Percentiles rank a stretch among this genome's conserved stretches.
Evolutionary conservation across 2,329 filamentous ascomycete species (phyloP).

Genomic region (Botrytis galanthina): DNA sequence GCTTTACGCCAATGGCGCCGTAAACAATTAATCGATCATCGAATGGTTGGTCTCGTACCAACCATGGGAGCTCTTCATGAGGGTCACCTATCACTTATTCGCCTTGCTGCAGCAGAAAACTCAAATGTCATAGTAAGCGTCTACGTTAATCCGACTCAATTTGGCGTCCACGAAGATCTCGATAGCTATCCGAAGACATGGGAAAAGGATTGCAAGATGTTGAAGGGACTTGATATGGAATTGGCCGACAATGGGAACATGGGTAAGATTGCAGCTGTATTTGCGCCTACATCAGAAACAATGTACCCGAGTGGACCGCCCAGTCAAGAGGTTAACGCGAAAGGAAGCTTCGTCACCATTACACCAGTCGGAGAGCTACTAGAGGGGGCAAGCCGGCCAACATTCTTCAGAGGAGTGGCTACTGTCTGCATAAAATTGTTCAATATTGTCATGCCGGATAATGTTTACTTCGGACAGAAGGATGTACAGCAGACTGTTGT

Average conservation of each 20-base stretch:
- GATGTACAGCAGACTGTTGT: conserved; percentile 95
- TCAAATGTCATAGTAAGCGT: conserved; percentile 86
- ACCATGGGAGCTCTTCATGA: conserved; percentile 98
- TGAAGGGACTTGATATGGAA: conserved; percentile 68
- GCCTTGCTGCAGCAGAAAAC: conserved; percentile 78
- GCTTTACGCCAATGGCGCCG: conserved; percentile 68
- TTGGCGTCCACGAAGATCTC: conserved; percentile 85
- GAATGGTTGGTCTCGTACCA: conserved; percentile 82
- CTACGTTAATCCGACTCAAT: conserved; percentile 96
- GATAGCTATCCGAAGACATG: conserved; percentile 87
- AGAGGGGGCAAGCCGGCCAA: conserved; percentile 82
- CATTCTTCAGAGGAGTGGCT: conserved; percentile 94
- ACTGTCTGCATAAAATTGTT: conserved; percentile 96
- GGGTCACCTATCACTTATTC: conserved; percentile 83
- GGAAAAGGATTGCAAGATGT: conserved; percentile 67
- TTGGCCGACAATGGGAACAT: conserved; percentile 58
- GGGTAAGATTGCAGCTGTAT: conserved; percentile 77
- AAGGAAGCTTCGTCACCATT: conserved; percentile 87
- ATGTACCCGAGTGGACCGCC: conserved; percentile 83
- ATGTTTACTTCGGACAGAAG: conserved; percentile 94
- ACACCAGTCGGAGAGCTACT: conserved; percentile 78
- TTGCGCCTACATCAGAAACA: conserved; percentile 75
- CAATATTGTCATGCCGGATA: conserved; percentile 74
- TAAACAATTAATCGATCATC: conserved; percentile 62
- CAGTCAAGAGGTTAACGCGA: conserved; percentile 68